phyloP scores from a whole-genome alignment of 2,329 filamentous ascomycete genomes.

The Zalaria sp. region DNA sequence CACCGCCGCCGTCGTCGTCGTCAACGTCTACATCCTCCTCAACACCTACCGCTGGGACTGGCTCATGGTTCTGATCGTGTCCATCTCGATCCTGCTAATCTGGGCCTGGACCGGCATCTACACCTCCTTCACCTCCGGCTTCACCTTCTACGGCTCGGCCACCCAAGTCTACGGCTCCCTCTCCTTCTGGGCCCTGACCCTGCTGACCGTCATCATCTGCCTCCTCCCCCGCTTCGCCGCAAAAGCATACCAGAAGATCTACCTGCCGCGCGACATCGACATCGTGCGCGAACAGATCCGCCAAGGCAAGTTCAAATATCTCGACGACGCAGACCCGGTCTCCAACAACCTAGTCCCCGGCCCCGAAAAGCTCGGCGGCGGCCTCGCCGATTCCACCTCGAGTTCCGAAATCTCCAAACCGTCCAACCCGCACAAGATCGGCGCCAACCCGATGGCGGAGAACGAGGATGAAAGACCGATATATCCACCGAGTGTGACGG shows the following conservation, averaged over 20 bases:
- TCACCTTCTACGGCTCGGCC: constrained; percentile 62
- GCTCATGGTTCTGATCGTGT: constrained; percentile 74
- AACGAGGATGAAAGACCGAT: constrained; percentile 86
- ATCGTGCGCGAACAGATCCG: constrained; percentile 88
- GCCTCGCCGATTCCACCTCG: constrained; percentile 36
- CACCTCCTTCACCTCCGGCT: constrained; percentile 43
- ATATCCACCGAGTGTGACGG: constrained; percentile 78
- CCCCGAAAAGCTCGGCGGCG: constrained; percentile 20
- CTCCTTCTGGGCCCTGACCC: constrained; percentile 74
- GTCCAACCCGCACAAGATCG: constrained; percentile 36
- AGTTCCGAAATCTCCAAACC: constrained; percentile 42
- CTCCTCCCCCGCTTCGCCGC: constrained; percentile 75
- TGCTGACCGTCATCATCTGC: constrained; percentile 68
- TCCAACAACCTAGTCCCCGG: constrained; percentile 19
- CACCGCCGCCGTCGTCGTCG: constrained; percentile 69
- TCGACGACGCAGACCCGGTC: constrained; percentile 40
- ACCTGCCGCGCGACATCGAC: constrained; percentile 81
- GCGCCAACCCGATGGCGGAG: constrained; percentile 35
- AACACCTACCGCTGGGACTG: constrained; percentile 98
- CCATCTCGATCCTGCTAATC: constrained; percentile 70
- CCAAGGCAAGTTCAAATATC: constrained; percentile 66
- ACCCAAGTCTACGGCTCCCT: constrained; percentile 66
- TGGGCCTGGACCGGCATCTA: constrained; percentile 96
- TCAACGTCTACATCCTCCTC: constrained; percentile 88
- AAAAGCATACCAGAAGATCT: constrained; percentile 87